Conservation (phyloP, 225 moss, liverwort and hornwort species). For the Antitrichia curtipendula region DNA sequence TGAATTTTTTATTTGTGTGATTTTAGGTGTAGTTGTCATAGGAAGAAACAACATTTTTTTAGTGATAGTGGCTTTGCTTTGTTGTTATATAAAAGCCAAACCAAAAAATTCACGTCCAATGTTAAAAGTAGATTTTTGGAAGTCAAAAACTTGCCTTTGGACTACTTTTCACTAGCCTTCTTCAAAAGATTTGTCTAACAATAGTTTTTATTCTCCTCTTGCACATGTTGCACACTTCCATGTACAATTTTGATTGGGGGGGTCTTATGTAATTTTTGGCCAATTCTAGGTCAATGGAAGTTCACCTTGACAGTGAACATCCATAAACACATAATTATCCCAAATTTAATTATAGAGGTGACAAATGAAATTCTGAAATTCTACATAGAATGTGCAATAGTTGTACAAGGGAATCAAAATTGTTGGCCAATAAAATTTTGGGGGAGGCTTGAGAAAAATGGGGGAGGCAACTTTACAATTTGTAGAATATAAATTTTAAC, state of each 20-base stretch:
- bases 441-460: fast-evolving
- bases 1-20: too few species aligned
- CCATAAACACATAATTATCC: fast-evolving
- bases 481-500: fast-evolving
- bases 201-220: background rate
- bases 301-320: fast-evolving
- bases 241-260: fast-evolving
- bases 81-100: background rate
- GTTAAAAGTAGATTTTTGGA: background rate
- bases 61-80: background rate
- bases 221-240: fast-evolving
- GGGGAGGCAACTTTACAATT: background rate
- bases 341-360: fast-evolving
- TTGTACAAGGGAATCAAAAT: background rate
- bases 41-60: background rate
- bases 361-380: background rate
- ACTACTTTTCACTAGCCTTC: background rate
- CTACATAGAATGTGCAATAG: background rate
- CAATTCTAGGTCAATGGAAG: background rate
- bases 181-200: fast-evolving
- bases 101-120: background rate
- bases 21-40: too few species aligned
- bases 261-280: background rate
- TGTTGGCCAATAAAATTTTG: fast-evolving
- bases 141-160: fast-evolving